A percentile compares a stretch with the other conserved stretches of the same genome.
Conservation (phyloP, 805 yeast genomes). For the Helenozyma baotianmanensis region DNA sequence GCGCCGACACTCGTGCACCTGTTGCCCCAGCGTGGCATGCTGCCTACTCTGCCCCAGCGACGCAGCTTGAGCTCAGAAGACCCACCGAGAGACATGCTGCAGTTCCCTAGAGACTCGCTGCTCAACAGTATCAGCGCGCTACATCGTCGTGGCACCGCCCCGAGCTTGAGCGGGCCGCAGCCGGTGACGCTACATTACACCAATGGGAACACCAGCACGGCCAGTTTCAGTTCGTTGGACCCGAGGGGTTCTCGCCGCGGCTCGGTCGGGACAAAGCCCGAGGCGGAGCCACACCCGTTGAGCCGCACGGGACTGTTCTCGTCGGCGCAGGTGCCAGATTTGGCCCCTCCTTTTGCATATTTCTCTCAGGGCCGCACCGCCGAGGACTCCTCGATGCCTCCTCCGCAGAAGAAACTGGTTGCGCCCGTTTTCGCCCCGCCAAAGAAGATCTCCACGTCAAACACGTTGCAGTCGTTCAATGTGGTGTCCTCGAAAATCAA, state of each 20-base stretch:
- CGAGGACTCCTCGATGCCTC: neutral
- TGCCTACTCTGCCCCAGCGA: neutral
- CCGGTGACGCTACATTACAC: neutral
- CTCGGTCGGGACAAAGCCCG: too few relatives aligned
- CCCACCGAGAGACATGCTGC: neutral
- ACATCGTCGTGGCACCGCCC: slow-evolving; percentile 7
- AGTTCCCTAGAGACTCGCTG: neutral
- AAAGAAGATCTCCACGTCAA: slow-evolving; percentile 3
- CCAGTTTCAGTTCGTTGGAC: slow-evolving; percentile 12
- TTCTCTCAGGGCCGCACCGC: neutral
- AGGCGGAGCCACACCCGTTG: too few relatives aligned
- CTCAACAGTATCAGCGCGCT: slow-evolving; percentile 1
- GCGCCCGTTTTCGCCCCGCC: slow-evolving; percentile 2
- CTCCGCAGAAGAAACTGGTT: neutral
- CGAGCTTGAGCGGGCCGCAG: too few relatives aligned
- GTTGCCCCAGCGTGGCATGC: neutral
- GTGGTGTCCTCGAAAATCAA: slow-evolving; percentile 27
- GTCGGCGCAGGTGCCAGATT: neutral
- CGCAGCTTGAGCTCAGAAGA: neutral
- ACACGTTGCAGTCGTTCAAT: slow-evolving; percentile 32
- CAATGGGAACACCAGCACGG: slow-evolving; percentile 4
- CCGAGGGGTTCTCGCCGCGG: slow-evolving; percentile 3
- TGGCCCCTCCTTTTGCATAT: slow-evolving; percentile 5
- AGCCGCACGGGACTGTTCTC: too few relatives aligned
- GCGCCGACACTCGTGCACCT: slow-evolving; percentile 27